Evolutionary conservation across 2,329 filamentous ascomycete genomes (phyloP).

Genomic region (Pezicula neosporulosa): DNA sequence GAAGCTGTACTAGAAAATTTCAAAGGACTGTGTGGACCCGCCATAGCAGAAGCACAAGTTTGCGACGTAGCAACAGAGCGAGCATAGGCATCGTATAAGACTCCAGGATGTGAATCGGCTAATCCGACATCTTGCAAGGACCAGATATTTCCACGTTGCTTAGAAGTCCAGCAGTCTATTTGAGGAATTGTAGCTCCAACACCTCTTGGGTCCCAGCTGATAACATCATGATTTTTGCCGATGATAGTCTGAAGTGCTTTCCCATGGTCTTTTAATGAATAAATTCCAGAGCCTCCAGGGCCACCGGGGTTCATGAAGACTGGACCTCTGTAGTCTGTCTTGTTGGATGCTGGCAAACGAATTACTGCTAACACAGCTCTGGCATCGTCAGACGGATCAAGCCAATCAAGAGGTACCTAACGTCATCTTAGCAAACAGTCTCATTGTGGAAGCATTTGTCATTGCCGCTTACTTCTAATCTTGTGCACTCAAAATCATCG

Average conservation of each 20-base stretch:
- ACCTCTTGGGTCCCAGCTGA: constrained; percentile 49
- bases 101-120: constrained; percentile 42
- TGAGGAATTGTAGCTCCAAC: constrained; percentile 44
- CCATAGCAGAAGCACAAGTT: constrained; percentile 28
- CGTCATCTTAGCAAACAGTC: not conserved
- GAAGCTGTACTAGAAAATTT: constrained; percentile 22
- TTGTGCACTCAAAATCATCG: constrained; percentile 10
- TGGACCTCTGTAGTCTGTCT: constrained; percentile 3
- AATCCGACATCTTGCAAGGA: constrained; percentile 39
- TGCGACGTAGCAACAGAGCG: constrained; percentile 39
- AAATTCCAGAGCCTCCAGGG: constrained; percentile 44
- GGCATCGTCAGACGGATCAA: constrained; percentile 5
- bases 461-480: constrained; percentile 7
- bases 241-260: constrained; percentile 37
- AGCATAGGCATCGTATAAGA: constrained; percentile 43
- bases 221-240: constrained; percentile 45
- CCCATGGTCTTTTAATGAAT: constrained; percentile 20
- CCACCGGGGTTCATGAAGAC: constrained; percentile 23
- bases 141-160: constrained; percentile 41
- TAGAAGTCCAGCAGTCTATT: constrained; percentile 45
- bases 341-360: constrained; percentile 1
- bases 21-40: not conserved
- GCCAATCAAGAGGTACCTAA: constrained; percentile 8
- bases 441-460: not conserved
- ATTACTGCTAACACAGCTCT: constrained; percentile 6